Evolutionary conservation across 2,329 filamentous ascomycete genomes (phyloP), one percentile per base, ranked within the genome.

Genomic region (Leptosphaerulina australis): DNA sequence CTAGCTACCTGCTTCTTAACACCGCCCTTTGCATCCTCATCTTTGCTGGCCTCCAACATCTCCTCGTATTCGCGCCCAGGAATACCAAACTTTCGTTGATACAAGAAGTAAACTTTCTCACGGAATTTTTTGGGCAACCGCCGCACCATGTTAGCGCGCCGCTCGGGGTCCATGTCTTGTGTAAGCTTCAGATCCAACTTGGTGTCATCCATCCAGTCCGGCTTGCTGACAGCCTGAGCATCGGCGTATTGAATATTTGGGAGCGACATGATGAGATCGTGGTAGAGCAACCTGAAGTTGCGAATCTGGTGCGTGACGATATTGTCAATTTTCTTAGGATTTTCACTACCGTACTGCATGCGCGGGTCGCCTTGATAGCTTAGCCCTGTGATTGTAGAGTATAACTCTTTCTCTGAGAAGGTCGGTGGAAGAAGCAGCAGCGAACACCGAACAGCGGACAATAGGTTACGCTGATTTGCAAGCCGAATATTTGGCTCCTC

Each of bases 361-460:
- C 94, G 89, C n/a, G 92, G 91, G 68, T 99, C 94, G 25, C 94
- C 94, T 60, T 96, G 84, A 72, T 99, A 99, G 67, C 90, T 96
- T 59, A 99, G 87, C 17, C 90, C 88, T 0, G 94, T 88, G 54
- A 99, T 97, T 15, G 91, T 94, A 61, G 84, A 88, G 74, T 97
- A 99, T 1, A 99, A 79, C 60, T 97, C 82, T 52, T 85, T 84
- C 68, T 99, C 94, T 20, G 88, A 92, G 71, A 99, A 99, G 2
- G 82, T 79, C 0, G 87, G 83, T 0, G 92, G 92, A 0, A 99
- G 81, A 18, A 99, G 83, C 1, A 99, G 81, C 1, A 99, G 82
- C 0, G 94, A 91, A 3, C 92, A 93, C 50, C 94, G 89, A 4
- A 97, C 80, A 2, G 95, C 95, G 7, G 93, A 93, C 33, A 97